These are phyloP conservation scores for Tulasnella calospora DNA, from an alignment of 768 basidiomycete species.

Conservation along the genomic window DNA sequence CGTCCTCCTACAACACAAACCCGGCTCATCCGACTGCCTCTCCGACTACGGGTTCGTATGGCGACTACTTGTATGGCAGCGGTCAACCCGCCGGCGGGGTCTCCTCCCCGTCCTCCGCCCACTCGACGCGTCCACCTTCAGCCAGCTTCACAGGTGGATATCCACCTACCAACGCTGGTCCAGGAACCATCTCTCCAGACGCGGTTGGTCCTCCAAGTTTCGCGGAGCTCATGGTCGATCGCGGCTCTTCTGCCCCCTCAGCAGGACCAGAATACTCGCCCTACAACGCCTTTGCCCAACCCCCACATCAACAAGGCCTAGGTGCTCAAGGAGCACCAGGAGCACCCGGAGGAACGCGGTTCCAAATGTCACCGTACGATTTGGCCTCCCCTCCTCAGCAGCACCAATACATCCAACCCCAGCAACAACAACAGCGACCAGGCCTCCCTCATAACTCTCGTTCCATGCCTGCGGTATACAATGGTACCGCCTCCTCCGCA, in stretches of 20 bases:
- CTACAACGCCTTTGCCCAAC: conserved; percentile 61
- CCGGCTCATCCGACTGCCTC: conserved; percentile 58
- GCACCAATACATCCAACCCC: conserved; percentile 50
- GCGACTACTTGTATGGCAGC: conserved; percentile 49
- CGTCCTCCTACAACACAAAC: conserved; percentile 58
- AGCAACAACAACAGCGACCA: conserved; percentile 44
- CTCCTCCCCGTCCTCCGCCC: conserved; percentile 52
- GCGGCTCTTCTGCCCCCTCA: conserved; percentile 38
- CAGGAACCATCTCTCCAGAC: conserved; percentile 42
- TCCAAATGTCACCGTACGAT: conserved; percentile 36
- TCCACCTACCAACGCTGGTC: conserved; percentile 43
- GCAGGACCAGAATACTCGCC: conserved; percentile 40
- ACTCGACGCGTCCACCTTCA: conserved; percentile 66
- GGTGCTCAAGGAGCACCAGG: conserved; percentile 38
- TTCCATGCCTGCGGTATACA: conserved; percentile 14
- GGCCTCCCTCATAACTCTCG: conserved; percentile 15
- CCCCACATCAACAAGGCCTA: conserved; percentile 43
- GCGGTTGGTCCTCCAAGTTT: conserved; percentile 54
- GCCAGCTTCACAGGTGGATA: conserved; percentile 49
- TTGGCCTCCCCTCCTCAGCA: conserved; percentile 45
- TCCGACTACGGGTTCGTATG: conserved; percentile 40
- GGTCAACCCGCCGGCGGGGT: conserved; percentile 44
- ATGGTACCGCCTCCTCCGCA: conserved; percentile 18
- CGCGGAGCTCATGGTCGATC: conserved; percentile 56
- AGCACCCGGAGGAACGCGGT: conserved; percentile 53